phyloP scores from a whole-genome alignment of 163 green algal species.

The Scenedesmus sp. region DNA sequence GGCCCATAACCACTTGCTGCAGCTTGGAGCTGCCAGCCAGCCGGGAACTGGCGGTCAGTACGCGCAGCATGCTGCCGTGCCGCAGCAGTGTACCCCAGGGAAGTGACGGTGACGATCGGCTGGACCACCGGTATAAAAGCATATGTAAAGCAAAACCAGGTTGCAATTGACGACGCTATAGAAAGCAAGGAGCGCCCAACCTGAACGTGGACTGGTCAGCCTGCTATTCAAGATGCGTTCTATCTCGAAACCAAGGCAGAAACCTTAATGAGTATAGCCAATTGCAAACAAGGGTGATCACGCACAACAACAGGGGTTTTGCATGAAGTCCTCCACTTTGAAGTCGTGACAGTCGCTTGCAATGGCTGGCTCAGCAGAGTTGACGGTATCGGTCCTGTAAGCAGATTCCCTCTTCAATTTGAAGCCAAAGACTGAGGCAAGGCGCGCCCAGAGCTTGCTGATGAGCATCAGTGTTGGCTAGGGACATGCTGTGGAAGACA shows the following conservation, averaged over 20 bases:
- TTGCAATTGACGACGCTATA: neutral
- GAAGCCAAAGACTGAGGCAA: neutral
- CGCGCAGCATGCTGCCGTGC: conserved; percentile 2
- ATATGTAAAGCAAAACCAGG: neutral
- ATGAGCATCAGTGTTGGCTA: conserved; percentile 38
- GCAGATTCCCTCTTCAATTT: neutral
- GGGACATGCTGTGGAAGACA: conserved; percentile 62
- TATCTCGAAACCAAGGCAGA: neutral
- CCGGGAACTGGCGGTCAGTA: neutral
- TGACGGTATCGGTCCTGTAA: neutral
- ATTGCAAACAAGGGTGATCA: neutral
- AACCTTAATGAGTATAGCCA: too few relatives aligned
- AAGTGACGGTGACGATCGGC: neutral
- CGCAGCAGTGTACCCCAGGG: neutral
- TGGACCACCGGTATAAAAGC: neutral
- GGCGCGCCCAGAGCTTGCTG: neutral
- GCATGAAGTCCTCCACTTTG: neutral
- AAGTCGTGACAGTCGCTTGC: neutral
- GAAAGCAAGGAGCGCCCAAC: neutral
- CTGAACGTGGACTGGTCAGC: neutral
- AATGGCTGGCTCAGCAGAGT: neutral
- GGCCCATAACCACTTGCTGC: neutral
- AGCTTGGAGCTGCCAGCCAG: neutral
- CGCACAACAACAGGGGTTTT: neutral
- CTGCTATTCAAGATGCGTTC: neutral